phyloP scores from a whole-genome alignment of 768 basidiomycete species.

The Exidia glandulosa region DNA sequence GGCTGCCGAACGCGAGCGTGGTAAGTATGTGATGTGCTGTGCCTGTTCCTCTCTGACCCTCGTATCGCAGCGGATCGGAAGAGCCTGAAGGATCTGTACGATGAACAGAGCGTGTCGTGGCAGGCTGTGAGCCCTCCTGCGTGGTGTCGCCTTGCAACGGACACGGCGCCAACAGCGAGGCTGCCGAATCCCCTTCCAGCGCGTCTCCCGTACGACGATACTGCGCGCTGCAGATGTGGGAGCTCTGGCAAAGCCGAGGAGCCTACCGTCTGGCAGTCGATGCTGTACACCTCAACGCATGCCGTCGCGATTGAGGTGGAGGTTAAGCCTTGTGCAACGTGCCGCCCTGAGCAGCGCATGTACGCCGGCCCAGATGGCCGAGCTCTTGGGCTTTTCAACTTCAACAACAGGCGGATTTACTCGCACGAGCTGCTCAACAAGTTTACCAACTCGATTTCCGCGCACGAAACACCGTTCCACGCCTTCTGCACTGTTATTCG shows the following conservation, averaged over 20 bases:
- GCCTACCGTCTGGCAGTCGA: neutral
- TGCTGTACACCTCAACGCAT: neutral
- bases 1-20: neutral
- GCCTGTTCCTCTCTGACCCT: no score
- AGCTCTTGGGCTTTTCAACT: constrained; percentile 8
- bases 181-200: neutral
- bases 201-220: neutral
- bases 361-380: constrained; percentile 8
- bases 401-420: constrained; percentile 10
- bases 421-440: constrained; percentile 12
- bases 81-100: neutral
- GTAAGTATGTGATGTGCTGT: neutral
- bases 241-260: no score
- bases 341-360: neutral
- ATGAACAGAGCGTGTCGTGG: neutral
- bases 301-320: neutral
- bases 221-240: neutral
- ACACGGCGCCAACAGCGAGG: neutral
- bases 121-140: neutral
- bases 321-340: neutral
- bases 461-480: constrained; percentile 10
- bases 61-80: neutral
- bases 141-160: neutral
- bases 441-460: constrained; percentile 8
- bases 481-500: constrained; percentile 6